Conservation (phyloP, 169 alveolate species). For the Plasmodium sp. region DNA sequence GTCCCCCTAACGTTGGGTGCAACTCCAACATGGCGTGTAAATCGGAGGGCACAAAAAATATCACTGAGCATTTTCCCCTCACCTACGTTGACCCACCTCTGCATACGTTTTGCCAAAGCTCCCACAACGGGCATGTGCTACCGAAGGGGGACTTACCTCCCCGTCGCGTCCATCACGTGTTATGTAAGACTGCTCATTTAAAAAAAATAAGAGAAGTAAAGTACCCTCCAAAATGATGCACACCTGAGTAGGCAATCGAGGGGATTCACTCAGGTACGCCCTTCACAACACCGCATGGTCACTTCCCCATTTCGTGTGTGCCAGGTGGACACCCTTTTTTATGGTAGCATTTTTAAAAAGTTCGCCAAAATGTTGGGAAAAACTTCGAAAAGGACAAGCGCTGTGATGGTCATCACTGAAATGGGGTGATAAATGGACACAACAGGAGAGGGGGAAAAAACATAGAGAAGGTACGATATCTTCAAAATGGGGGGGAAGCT, state of each 20-base stretch:
- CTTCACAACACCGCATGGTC: neutral
- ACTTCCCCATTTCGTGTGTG: neutral
- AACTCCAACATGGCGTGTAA: neutral
- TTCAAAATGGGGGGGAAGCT: neutral
- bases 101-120: neutral
- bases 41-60: neutral
- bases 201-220: neutral
- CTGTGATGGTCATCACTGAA: neutral
- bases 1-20: neutral
- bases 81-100: neutral
- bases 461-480: neutral
- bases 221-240: neutral
- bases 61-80: neutral
- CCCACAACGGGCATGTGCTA: neutral
- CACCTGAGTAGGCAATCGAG: neutral
- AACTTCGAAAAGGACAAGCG: neutral
- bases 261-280: neutral
- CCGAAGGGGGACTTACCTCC: neutral
- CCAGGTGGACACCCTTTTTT: neutral
- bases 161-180: neutral
- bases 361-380: neutral
- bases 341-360: neutral
- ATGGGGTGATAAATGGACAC: neutral
- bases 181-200: neutral
- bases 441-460: neutral